phyloP scores from a whole-genome alignment of 345 rosid species.

The Eucalyptus cloeziana region DNA sequence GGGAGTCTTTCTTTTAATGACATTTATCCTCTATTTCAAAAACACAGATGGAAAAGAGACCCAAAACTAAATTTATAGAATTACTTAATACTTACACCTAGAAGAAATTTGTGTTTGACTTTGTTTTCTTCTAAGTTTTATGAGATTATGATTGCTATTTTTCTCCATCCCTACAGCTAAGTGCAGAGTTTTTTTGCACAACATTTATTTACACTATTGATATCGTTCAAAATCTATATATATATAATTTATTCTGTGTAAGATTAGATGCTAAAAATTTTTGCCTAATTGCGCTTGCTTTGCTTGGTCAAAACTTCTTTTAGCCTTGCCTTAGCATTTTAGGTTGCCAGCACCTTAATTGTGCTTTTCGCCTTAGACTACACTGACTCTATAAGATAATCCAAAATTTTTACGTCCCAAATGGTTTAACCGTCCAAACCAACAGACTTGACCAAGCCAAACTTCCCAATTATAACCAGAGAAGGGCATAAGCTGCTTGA shows the following conservation, averaged over 20 bases:
- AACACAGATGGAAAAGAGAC: background rate
- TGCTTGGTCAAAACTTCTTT: background rate
- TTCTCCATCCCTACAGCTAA: background rate
- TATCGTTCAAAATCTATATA: background rate
- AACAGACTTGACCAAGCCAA: background rate
- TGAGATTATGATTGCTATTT: background rate
- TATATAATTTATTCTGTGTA: background rate
- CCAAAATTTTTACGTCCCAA: background rate
- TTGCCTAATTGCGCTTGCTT: background rate
- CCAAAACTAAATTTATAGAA: background rate
- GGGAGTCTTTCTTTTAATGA: background rate
- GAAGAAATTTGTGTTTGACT: background rate
- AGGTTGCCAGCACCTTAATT: background rate
- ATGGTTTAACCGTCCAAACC: background rate
- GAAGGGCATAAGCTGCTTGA: background rate
- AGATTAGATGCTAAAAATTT: background rate
- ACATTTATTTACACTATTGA: background rate
- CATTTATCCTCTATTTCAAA: background rate
- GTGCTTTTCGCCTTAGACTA: background rate
- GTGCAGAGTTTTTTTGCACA: background rate
- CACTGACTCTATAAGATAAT: background rate
- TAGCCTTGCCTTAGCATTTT: background rate
- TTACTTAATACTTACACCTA: background rate
- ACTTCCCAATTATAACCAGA: background rate
- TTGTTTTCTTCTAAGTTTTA: background rate